A percentile compares a stretch with the other conserved stretches of the same genome.
Evolutionary conservation across 2,329 filamentous ascomycete genomes (phyloP).

Genomic region (Leptographium procerum): DNA sequence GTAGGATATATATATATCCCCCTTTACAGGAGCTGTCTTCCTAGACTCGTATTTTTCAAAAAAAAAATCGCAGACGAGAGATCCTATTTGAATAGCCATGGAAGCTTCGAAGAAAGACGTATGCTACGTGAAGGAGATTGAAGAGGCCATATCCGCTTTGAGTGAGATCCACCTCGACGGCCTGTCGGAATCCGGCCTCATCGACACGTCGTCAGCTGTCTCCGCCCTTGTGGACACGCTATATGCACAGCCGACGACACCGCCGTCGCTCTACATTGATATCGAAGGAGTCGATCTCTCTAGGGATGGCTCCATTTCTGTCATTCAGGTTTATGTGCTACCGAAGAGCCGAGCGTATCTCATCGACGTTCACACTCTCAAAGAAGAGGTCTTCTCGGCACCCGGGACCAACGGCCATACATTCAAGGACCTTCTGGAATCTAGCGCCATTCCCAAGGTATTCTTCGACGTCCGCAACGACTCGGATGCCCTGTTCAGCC

Average conservation of each 20-base stretch:
- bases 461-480: constrained; percentile 17
- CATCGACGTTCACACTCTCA: constrained; percentile 14
- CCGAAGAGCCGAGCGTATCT: not conserved
- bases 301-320: constrained; percentile 10
- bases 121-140: not conserved
- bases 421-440: constrained; percentile 14
- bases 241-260: not conserved
- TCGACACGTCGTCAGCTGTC: not conserved
- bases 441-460: constrained; percentile 12
- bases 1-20: too few relatives aligned
- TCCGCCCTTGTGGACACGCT: not conserved
- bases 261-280: constrained; percentile 12
- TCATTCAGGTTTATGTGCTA: constrained; percentile 10
- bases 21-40: too few relatives aligned
- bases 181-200: not conserved
- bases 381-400: constrained; percentile 11
- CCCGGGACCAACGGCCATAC: not conserved
- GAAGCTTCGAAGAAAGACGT: not conserved
- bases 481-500: constrained; percentile 16
- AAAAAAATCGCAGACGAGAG: too few relatives aligned
- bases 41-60: too few relatives aligned
- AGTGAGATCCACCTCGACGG: not conserved
- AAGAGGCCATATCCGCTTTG: not conserved
- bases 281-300: constrained; percentile 12
- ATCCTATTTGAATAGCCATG: too few relatives aligned